These are phyloP conservation scores for Boletus rufocinnamomeus DNA, from an alignment of 768 basidiomycete genomes.

Conservation along the genomic window DNA sequence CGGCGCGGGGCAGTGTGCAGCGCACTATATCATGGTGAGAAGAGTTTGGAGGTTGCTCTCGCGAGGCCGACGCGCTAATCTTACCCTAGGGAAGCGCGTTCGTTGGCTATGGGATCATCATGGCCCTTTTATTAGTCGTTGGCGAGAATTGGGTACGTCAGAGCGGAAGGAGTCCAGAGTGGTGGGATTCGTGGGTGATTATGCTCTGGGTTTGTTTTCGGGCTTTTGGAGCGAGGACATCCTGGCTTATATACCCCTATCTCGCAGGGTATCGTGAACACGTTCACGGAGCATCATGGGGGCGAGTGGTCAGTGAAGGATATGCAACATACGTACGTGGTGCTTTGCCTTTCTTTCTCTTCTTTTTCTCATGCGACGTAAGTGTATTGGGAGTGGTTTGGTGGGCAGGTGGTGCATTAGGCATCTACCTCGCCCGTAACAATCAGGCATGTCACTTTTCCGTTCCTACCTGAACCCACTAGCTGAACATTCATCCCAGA, in stretches of 20 bases:
- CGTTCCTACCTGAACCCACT: not conserved
- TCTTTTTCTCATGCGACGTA: slow-evolving; percentile 4
- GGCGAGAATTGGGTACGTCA: slow-evolving; percentile 78
- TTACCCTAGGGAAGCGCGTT: slow-evolving; percentile 71
- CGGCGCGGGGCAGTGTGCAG: slow-evolving; percentile 80
- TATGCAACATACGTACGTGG: slow-evolving; percentile 87
- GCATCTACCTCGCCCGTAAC: slow-evolving; percentile 77
- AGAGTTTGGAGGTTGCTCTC: not conserved
- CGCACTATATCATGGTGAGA: slow-evolving; percentile 78
- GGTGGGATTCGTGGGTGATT: slow-evolving; percentile 78
- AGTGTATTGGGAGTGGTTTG: slow-evolving; percentile 60
- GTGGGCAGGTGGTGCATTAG: slow-evolving; percentile 93
- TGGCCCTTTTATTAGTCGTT: slow-evolving; percentile 74
- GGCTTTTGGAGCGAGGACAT: not conserved
- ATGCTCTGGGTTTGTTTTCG: slow-evolving; percentile 49
- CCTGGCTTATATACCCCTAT: not conserved
- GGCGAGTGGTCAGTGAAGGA: slow-evolving; percentile 85
- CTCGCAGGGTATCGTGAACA: slow-evolving; percentile 61
- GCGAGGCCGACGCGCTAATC: slow-evolving; percentile 15
- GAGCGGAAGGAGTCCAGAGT: slow-evolving; percentile 76
- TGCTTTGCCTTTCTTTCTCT: not conserved
- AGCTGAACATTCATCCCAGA: slow-evolving; percentile 38
- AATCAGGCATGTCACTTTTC: slow-evolving; percentile 55
- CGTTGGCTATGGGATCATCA: slow-evolving; percentile 81
- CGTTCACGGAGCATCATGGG: slow-evolving; percentile 90